A percentile compares a stretch with the other conserved stretches of the same genome.
Conservation (phyloP, 2,329 filamentous ascomycete genomes). For the Myrmaecium sp. region DNA sequence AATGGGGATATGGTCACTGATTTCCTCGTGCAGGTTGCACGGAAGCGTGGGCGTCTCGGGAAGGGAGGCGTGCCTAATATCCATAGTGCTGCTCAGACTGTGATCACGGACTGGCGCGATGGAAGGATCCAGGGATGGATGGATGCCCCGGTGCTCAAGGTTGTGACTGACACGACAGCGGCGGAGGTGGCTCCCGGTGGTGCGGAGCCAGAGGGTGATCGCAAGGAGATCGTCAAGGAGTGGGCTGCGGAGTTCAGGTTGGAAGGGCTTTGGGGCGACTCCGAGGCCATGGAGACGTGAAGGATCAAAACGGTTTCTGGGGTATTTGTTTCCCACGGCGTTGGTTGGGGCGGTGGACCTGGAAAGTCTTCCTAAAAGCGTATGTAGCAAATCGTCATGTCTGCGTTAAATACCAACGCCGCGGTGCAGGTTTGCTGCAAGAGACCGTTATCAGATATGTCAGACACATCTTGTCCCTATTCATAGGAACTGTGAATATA, state of each 20-base stretch:
- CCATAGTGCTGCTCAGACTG: constrained; percentile 71
- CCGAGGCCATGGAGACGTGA: constrained; percentile 19
- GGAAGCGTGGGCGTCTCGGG: constrained; percentile 78
- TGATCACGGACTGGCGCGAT: constrained; percentile 93
- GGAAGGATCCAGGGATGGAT: constrained; percentile 88
- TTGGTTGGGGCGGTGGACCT: too few relatives aligned
- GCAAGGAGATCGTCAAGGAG: constrained; percentile 74
- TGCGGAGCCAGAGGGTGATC: constrained; percentile 36
- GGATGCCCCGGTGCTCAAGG: constrained; percentile 52
- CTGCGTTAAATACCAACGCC: too few relatives aligned
- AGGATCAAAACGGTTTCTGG: constrained; percentile 2
- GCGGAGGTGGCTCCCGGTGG: constrained; percentile 14
- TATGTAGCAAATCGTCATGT: too few relatives aligned
- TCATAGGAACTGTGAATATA: too few relatives aligned
- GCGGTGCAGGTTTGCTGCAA: too few relatives aligned
- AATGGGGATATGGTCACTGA: constrained; percentile 69
- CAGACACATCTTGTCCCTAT: too few relatives aligned
- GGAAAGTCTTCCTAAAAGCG: too few relatives aligned
- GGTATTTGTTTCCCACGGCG: too few relatives aligned
- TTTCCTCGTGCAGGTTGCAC: constrained; percentile 86
- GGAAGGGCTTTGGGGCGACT: constrained; percentile 75
- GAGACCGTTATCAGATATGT: too few relatives aligned
- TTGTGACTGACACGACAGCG: constrained; percentile 29
- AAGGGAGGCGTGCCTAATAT: constrained; percentile 84
- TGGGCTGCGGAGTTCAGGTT: constrained; percentile 94